Evolutionary conservation across 345 rosid genomes (phyloP).

Genomic region (Citrus australasica): DNA sequence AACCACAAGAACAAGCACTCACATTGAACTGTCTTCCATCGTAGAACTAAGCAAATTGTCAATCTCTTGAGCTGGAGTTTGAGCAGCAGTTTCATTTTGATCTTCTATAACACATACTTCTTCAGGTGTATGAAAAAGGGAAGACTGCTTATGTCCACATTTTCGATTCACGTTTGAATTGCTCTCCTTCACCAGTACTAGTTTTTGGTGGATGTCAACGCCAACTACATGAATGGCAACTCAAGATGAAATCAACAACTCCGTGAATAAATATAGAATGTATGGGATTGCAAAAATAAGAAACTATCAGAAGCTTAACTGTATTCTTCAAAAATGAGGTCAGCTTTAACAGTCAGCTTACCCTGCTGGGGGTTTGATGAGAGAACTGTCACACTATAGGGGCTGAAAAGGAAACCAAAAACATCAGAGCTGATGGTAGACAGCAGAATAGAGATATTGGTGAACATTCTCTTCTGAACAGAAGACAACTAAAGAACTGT

Average conservation of each 20-base stretch:
- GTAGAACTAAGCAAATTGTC: slow-evolving; percentile 21
- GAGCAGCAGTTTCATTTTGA: slow-evolving; percentile 30
- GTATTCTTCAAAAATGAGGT: slow-evolving; percentile 83
- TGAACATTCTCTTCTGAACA: not conserved
- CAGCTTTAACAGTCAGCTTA: slow-evolving; percentile 75
- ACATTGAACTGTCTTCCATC: slow-evolving; percentile 30
- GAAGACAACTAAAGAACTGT: not conserved
- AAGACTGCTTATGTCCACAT: slow-evolving; percentile 34
- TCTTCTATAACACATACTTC: slow-evolving; percentile 36
- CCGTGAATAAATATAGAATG: not conserved
- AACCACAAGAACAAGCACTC: slow-evolving; percentile 25
- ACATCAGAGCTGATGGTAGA: slow-evolving; percentile 1
- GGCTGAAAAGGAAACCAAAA: slow-evolving; percentile 51
- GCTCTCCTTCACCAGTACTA: slow-evolving; percentile 41
- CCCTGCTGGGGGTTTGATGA: slow-evolving; percentile 40
- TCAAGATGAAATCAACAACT: not conserved
- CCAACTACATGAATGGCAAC: slow-evolving; percentile 55
- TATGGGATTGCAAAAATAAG: slow-evolving; percentile 1
- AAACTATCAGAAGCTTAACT: slow-evolving; percentile 37
- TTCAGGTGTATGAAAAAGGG: slow-evolving; percentile 36
- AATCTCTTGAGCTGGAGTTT: slow-evolving; percentile 18
- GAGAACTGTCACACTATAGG: slow-evolving; percentile 56
- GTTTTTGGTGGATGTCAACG: slow-evolving; percentile 66
- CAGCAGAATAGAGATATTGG: not conserved
- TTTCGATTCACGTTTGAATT: slow-evolving; percentile 21